These are phyloP conservation scores for Lagenaria siceraria DNA, from an alignment of 306 rosid species.

Conservation along the genomic window DNA sequence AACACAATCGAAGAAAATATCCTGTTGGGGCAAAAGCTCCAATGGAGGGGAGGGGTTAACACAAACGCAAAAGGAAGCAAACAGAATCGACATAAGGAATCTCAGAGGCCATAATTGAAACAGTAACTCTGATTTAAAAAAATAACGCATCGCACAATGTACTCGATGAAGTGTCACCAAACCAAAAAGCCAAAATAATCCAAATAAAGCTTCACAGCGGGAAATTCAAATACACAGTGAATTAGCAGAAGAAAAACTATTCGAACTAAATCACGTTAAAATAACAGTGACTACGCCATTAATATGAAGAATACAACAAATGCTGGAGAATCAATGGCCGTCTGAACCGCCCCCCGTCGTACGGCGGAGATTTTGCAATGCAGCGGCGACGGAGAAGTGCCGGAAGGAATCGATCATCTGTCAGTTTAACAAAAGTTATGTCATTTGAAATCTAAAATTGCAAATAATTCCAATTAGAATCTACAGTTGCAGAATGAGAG, in stretches of 20 bases:
- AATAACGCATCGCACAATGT: background rate
- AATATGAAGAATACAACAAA: conserved; percentile 21
- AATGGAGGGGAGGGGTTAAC: background rate
- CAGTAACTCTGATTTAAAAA: background rate
- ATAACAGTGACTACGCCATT: conserved; percentile 21
- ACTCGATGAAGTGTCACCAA: background rate
- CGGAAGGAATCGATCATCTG: background rate
- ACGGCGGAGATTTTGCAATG: background rate
- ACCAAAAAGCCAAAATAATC: background rate
- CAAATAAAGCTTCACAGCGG: background rate
- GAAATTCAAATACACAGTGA: background rate
- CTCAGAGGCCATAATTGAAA: background rate
- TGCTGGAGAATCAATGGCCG: conserved; percentile 30
- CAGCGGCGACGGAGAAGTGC: background rate
- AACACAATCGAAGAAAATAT: background rate
- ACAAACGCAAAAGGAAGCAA: background rate
- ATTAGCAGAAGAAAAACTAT: background rate
- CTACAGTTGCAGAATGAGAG: background rate
- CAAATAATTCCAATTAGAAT: background rate
- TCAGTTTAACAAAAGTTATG: background rate
- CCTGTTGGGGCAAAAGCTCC: background rate
- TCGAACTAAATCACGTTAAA: background rate
- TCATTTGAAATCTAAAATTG: background rate
- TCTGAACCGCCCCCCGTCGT: conserved; percentile 15
- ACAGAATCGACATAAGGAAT: background rate